Percentiles rank a stretch among this genome's conserved stretches.
Evolutionary conservation across 768 basidiomycete species (phyloP).

Genomic region (Suillus decipiens): DNA sequence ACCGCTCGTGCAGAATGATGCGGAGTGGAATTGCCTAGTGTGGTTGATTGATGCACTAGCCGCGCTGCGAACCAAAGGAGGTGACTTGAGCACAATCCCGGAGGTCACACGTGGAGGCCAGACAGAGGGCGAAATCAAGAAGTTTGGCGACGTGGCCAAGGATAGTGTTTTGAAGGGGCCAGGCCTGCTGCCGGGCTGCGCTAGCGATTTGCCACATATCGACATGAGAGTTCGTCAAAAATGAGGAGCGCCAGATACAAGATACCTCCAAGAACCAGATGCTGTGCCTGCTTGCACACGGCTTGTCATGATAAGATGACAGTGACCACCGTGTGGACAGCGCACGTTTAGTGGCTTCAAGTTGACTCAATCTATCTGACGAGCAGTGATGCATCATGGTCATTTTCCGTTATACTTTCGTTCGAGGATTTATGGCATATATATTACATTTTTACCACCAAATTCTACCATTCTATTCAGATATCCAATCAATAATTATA

Average conservation of each 20-base stretch:
- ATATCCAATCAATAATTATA: neutral
- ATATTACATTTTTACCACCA: neutral
- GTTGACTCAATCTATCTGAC: neutral
- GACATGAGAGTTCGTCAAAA: constrained; percentile 1
- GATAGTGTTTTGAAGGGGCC: neutral
- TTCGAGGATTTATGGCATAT: neutral
- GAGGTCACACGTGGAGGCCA: neutral
- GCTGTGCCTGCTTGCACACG: neutral
- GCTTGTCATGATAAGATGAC: neutral
- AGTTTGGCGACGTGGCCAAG: neutral
- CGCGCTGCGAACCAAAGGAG: neutral
- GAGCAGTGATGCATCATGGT: neutral
- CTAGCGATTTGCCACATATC: neutral
- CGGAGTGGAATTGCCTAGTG: neutral
- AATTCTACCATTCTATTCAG: neutral
- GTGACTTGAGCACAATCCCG: neutral
- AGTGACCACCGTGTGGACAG: neutral
- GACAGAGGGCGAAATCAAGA: neutral
- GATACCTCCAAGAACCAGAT: neutral
- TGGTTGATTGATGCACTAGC: neutral
- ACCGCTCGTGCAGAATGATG: neutral
- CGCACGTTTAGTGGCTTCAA: neutral
- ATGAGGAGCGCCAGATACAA: neutral
- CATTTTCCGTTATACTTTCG: neutral
- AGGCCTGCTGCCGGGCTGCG: neutral